phyloP scores from a whole-genome alignment of 306 rosid genomes.

The Pyrus communis region DNA sequence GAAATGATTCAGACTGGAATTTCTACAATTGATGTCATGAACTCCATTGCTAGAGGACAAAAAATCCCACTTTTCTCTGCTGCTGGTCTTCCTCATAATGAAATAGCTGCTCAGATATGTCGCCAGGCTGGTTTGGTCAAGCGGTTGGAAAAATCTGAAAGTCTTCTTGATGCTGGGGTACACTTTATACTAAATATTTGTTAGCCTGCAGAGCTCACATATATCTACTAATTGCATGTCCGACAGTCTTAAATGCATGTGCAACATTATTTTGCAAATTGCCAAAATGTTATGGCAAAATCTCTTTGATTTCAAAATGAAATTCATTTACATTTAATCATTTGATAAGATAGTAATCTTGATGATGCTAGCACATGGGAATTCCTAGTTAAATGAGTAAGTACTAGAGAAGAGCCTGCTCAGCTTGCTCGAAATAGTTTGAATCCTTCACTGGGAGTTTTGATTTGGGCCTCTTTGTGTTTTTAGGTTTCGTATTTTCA shows the following conservation, averaged over 20 bases:
- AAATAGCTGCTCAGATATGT: slow-evolving; percentile 98
- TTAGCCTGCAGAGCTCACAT: not conserved
- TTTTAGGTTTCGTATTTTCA: not conserved
- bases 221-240: not conserved
- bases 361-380: not conserved
- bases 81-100: slow-evolving; percentile 99
- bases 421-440: not conserved
- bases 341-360: not conserved
- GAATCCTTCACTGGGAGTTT: not conserved
- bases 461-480: not conserved
- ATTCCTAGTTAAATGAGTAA: not conserved
- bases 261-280: not conserved
- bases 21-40: slow-evolving; percentile 98
- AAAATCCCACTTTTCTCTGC: slow-evolving; percentile 98
- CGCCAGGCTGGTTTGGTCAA: slow-evolving; percentile 99
- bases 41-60: slow-evolving; percentile 99
- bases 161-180: slow-evolving; percentile 76
- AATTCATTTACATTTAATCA: not conserved
- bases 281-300: not conserved
- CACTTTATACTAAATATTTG: not conserved
- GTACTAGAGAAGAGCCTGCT: not conserved
- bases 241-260: not conserved
- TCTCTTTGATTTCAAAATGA: not conserved
- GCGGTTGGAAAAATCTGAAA: slow-evolving; percentile 83
- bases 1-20: slow-evolving; percentile 99